phyloP scores from a whole-genome alignment of 2,329 filamentous ascomycete species.

The Aspergillaceae sp. region DNA sequence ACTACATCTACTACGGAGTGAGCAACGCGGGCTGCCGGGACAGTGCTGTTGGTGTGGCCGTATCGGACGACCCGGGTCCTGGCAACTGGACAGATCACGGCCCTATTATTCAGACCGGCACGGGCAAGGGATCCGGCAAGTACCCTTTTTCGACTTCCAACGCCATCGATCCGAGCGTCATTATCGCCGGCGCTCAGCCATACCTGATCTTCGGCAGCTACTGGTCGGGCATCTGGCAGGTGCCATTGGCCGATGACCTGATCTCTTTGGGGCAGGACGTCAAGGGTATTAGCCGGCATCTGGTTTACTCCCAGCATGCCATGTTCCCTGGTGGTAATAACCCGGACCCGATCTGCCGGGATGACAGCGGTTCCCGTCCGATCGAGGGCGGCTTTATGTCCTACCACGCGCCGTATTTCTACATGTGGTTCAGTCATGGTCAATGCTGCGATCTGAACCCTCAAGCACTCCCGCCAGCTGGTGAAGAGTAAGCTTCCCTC shows the following conservation, averaged over 20 bases:
- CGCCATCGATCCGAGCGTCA: slow-evolving; percentile 52
- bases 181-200: slow-evolving; percentile 28
- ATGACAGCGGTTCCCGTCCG: slow-evolving; percentile 22
- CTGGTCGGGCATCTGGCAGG: slow-evolving; percentile 58
- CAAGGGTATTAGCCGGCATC: slow-evolving; percentile 16
- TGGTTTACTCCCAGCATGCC: slow-evolving; percentile 20
- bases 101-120: slow-evolving; percentile 25
- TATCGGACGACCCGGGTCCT: slow-evolving; percentile 31
- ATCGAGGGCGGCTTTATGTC: slow-evolving; percentile 26
- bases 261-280: slow-evolving; percentile 14
- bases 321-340: slow-evolving; percentile 12
- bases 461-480: slow-evolving; percentile 38
- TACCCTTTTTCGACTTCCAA: slow-evolving; percentile 43
- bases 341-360: slow-evolving; percentile 19
- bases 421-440: slow-evolving; percentile 30
- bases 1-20: slow-evolving; percentile 59
- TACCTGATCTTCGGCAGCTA: slow-evolving; percentile 59
- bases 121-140: slow-evolving; percentile 17
- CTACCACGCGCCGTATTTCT: slow-evolving; percentile 22
- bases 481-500: slow-evolving; percentile 38
- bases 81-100: slow-evolving; percentile 32
- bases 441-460: slow-evolving; percentile 23
- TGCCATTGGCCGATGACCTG: slow-evolving; percentile 36
- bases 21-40: slow-evolving; percentile 53
- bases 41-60: slow-evolving; percentile 55